Base-by-base conservation (phyloP, 257 asterid genomes). In the Nyctanthes arbortristis region DNA sequence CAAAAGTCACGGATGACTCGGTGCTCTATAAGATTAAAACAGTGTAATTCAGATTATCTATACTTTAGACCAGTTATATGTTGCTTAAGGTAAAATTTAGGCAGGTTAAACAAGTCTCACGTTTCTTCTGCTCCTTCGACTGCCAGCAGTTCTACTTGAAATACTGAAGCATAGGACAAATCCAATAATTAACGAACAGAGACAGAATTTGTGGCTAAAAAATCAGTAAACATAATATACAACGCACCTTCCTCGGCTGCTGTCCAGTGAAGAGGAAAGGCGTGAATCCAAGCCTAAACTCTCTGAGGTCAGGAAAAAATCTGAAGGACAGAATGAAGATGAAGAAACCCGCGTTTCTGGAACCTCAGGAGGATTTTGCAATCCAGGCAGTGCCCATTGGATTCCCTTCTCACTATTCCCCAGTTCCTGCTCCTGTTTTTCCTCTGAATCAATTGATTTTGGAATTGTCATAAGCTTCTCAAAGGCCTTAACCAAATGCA, bases 401-500 rank as follows among this genome's bases (percentile, higher is more conserved):
- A 65, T 58, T 35, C 39, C 85, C 65, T 77, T 74, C 35, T 65
- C 65, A n/a, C 54, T 74, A 63, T 83, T 73, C 74, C 76, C 77
- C 37, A 18, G 55, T 70, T 79, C 90, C 61, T 81, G 79, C 43
- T 52, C 89, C 43, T 76, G 83, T 11, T 82, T 75, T 11, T 78
- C 89, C 54, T 76, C 87, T 1, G 81, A 73, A 76, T 72, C 83
- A 7, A 70, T 72, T 5, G 77, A 63, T 65, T 81, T 84, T 4
- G 74, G 84, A 8, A 84, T 69, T 63, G 84, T 25, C 6, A 77
- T 69, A 39, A 91, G 85, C 11, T 86, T 81, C 82, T 92, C 98
- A 55, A 92, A 92, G 0, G 92, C 97, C 87, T 86, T 77, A 28
- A 92, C 96, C 77, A 92, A 77, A 66, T 88, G 82, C 90, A 71